These are phyloP conservation scores for Periglandula ipomoeae DNA, from an alignment of 2,329 filamentous ascomycete species.

Conservation along the genomic window DNA sequence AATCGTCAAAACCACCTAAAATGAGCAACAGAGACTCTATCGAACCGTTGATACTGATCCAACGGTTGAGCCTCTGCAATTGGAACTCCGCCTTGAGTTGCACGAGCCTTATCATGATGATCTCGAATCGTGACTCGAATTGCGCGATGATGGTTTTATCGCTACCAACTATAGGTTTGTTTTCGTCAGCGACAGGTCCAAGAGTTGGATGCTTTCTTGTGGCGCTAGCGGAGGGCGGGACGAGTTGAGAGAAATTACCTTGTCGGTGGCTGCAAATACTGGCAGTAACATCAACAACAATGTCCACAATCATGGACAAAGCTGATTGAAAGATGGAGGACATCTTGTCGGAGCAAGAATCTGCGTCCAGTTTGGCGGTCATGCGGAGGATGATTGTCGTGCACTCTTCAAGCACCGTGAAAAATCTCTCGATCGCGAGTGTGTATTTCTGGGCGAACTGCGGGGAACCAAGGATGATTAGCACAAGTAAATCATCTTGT, in stretches of 20 bases:
- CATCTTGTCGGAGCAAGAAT: neutral
- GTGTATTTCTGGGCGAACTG: slow-evolving; percentile 3
- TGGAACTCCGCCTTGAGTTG: slow-evolving; percentile 6
- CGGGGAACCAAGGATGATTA: too few species aligned
- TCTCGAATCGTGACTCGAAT: slow-evolving; percentile 7
- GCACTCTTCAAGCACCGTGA: slow-evolving; percentile 6
- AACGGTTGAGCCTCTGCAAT: slow-evolving; percentile 3
- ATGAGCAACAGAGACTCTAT: slow-evolving; percentile 1
- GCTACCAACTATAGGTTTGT: neutral
- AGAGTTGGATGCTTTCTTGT: neutral
- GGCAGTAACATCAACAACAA: slow-evolving; percentile 9
- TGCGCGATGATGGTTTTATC: slow-evolving; percentile 7
- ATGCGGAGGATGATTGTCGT: slow-evolving; percentile 3
- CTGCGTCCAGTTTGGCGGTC: slow-evolving; percentile 2
- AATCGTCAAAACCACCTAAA: slow-evolving; percentile 5
- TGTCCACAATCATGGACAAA: slow-evolving; percentile 9
- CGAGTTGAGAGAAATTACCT: neutral
- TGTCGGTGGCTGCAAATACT: slow-evolving; percentile 1
- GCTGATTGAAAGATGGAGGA: slow-evolving; percentile 5
- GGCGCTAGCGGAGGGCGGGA: neutral
- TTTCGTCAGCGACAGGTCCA: too few species aligned
- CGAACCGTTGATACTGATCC: neutral
- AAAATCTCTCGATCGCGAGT: slow-evolving; percentile 5
- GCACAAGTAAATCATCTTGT: too few species aligned
- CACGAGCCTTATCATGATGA: slow-evolving; percentile 4